Evolutionary conservation across 129 eudicot species (phyloP), one percentile per base, ranked within the genome.

Genomic region (Centella asiatica): DNA sequence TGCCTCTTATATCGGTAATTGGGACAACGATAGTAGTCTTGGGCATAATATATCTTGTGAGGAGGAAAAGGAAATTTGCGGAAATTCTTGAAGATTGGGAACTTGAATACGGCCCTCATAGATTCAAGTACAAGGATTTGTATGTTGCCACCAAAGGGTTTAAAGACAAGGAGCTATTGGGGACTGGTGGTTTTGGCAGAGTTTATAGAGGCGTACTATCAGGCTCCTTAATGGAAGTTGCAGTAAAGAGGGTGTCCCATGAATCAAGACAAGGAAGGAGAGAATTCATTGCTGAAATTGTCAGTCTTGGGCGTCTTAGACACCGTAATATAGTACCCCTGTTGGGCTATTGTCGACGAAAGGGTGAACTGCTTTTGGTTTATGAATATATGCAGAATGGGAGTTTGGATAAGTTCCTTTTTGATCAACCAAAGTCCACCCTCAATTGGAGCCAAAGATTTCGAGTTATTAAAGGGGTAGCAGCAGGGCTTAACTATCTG

Each of bases 121-220:
- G 71, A 44, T 72, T 72, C 39, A 55, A 69, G 5, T 72, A 40
- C 36, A 72, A 55, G 66, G 77, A 72, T 20, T 70, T 72, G 18
- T 72, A 62, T 20, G 44, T 24, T 20, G 77, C 71, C 15, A 72
- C 71, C 20, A 33, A 47, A 6, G 68, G 80, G 25, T 69, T 69
- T 45, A 69, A 52, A 31, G 67, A 68, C 26, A 49, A 59, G 14
- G 79, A 55, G 19, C 39, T 75, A 27, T 57, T 69, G 5, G 80
- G 80, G 13, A 34, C 22, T 19, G 80, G 80, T 6, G 80, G 80
- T 12, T 75, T 75, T 64, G 80, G 80, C 5, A 64, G 50, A 57
- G 80, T 75, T 4, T 75, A 69, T 19, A 54, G 53, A 72, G 76
- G 76, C 0, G 57, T 64, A 5, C 28, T 72, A 4, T 58, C 57